Evolutionary conservation across 495 filamentous ascomycete species (phyloP).

Genomic region (Penicillium manginii): DNA sequence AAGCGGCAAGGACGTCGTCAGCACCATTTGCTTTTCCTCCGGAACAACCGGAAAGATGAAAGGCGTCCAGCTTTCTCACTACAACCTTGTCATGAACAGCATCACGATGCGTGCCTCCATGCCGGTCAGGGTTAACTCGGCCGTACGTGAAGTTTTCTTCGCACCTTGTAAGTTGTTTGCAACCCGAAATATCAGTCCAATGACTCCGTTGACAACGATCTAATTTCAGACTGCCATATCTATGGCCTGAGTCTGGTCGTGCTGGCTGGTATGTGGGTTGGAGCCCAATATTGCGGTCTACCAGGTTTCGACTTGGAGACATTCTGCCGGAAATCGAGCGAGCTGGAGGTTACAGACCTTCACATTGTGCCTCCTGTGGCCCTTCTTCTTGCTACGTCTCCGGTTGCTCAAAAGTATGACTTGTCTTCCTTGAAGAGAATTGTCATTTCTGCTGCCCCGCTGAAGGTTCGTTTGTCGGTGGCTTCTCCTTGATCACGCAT

Average conservation of each 20-base stretch:
- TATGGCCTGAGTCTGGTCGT: slow-evolving; percentile 13
- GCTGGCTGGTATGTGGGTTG: slow-evolving; percentile 15
- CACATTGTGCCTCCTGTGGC: slow-evolving; percentile 13
- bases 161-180: slow-evolving; percentile 6
- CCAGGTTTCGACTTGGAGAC: slow-evolving; percentile 13
- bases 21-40: slow-evolving; percentile 15
- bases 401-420: slow-evolving; percentile 16
- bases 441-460: slow-evolving; percentile 14
- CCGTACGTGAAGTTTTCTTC: slow-evolving; percentile 14
- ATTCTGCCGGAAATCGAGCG: slow-evolving; percentile 14
- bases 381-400: slow-evolving; percentile 10
- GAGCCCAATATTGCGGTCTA: slow-evolving; percentile 13
- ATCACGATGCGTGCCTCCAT: slow-evolving; percentile 13
- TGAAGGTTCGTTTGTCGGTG: slow-evolving; percentile 3
- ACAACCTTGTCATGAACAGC: slow-evolving; percentile 14
- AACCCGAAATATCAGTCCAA: too few relatives aligned
- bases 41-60: slow-evolving; percentile 18
- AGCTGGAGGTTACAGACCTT: slow-evolving; percentile 16
- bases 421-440: slow-evolving; percentile 11
- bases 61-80: slow-evolving; percentile 13
- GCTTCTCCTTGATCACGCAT: too few relatives aligned
- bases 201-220: neutral
- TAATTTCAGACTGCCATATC: slow-evolving; percentile 11
- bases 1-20: slow-evolving; percentile 10
- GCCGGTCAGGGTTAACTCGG: slow-evolving; percentile 14